Percentiles rank a stretch among this genome's conserved stretches.
Conservation (phyloP, 108 stramenopile species). For the Cyclotella cryptica region DNA sequence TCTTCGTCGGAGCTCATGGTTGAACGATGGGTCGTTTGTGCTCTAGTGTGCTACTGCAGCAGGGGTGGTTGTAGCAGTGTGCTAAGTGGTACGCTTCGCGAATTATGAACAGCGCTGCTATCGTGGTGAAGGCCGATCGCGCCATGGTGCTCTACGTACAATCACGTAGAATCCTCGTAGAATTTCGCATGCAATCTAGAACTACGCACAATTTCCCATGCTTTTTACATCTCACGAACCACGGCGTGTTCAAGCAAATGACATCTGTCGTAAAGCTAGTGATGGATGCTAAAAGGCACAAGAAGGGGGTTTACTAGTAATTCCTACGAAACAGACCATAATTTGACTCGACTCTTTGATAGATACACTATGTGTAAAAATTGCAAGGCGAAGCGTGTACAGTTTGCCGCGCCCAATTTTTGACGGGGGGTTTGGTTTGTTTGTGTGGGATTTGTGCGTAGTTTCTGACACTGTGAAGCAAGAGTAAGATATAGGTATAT, state of each 20-base stretch:
- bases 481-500: background rate
- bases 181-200: background rate
- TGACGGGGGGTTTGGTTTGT: slow-evolving; percentile 1
- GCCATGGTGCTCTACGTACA: background rate
- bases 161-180: background rate
- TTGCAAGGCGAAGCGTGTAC: background rate
- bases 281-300: background rate
- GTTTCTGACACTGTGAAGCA: background rate
- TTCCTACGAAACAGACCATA: background rate
- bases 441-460: background rate
- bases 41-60: background rate
- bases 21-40: background rate
- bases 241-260: background rate
- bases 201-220: slow-evolving; percentile 8
- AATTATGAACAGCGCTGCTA: background rate
- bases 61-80: too few species aligned
- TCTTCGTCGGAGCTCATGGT: slow-evolving; percentile 50
- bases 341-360: slow-evolving; percentile 3
- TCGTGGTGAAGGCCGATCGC: background rate
- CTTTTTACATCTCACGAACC: background rate
- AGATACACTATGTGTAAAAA: background rate
- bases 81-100: background rate
- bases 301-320: background rate
- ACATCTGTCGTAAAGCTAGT: background rate
- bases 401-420: background rate